These are phyloP conservation scores for Lactarius hatsudake DNA, from an alignment of 768 basidiomycete species.

Conservation along the genomic window DNA sequence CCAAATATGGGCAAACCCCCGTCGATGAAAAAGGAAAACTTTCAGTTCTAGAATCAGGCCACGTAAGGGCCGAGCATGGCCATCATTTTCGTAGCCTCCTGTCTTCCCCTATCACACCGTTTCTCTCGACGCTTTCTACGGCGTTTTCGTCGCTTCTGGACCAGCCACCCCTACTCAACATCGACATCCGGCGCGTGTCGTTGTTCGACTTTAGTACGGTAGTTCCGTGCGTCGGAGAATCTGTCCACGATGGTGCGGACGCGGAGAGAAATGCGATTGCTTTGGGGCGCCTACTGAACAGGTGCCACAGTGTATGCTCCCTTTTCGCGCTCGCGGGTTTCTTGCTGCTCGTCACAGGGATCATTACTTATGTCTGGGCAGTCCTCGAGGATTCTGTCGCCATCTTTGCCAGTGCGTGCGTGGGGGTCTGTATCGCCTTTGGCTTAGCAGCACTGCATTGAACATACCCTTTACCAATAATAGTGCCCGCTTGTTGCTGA, in stretches of 20 bases:
- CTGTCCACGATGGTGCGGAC: constrained; percentile 2
- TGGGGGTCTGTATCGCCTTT: constrained; percentile 14
- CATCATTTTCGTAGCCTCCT: background rate
- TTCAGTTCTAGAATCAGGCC: constrained; percentile 15
- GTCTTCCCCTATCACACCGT: background rate
- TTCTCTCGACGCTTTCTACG: constrained; percentile 3
- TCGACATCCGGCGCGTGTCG: constrained; percentile 18
- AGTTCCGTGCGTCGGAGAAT: background rate
- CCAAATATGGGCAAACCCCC: background rate
- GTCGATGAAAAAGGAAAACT: background rate
- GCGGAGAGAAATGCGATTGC: constrained; percentile 16
- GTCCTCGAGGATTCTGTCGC: constrained; percentile 16
- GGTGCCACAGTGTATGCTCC: constrained; percentile 20
- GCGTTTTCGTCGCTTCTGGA: constrained; percentile 8
- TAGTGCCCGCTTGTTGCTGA: background rate
- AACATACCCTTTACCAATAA: background rate
- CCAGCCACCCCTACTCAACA: constrained; percentile 18
- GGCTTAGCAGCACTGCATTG: constrained; percentile 18
- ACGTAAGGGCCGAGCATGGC: background rate
- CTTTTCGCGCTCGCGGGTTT: constrained; percentile 22
- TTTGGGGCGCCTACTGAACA: constrained; percentile 20
- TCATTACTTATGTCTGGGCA: constrained; percentile 21
- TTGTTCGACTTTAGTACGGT: background rate
- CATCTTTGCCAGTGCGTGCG: constrained; percentile 24
- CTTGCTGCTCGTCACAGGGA: constrained; percentile 17